These are phyloP conservation scores for Mycena alexandri DNA, from an alignment of 768 basidiomycete genomes.

Conservation along the genomic window DNA sequence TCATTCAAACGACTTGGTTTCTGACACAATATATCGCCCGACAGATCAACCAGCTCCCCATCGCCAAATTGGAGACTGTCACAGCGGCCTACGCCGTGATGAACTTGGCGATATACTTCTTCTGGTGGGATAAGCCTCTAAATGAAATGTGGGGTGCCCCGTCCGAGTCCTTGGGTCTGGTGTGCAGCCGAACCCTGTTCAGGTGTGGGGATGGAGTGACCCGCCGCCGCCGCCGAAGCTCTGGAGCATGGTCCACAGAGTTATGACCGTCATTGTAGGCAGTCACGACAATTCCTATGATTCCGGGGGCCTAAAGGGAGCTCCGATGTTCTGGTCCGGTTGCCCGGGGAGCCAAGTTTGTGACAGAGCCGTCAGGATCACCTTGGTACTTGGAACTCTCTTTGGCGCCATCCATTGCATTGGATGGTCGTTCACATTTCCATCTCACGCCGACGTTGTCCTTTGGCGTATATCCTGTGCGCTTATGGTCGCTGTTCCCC, in stretches of 20 bases:
- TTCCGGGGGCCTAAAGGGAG: too few species aligned
- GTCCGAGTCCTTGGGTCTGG: background rate
- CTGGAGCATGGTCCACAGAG: too few species aligned
- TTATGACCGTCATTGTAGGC: too few species aligned
- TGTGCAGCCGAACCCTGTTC: background rate
- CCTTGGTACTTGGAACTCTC: background rate
- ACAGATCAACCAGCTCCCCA: background rate
- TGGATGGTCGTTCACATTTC: slow-evolving; percentile 30
- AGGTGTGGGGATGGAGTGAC: background rate
- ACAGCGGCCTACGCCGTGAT: background rate
- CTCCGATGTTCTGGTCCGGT: background rate
- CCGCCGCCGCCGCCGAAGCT: background rate
- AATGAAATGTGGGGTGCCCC: background rate
- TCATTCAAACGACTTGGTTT: slow-evolving; percentile 4
- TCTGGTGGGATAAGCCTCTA: slow-evolving; percentile 6
- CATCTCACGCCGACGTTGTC: slow-evolving; percentile 10
- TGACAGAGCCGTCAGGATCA: background rate
- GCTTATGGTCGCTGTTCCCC: background rate
- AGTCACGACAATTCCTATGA: too few species aligned
- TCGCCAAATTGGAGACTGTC: slow-evolving; percentile 2
- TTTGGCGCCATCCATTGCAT: slow-evolving; percentile 34
- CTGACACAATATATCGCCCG: background rate
- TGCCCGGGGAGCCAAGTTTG: too few species aligned
- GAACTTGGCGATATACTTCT: slow-evolving; percentile 1
- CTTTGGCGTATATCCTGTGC: slow-evolving; percentile 21